Evolutionary conservation across 2,329 filamentous ascomycete species (phyloP).

Genomic region (Neofusicoccum kwambonambiense): DNA sequence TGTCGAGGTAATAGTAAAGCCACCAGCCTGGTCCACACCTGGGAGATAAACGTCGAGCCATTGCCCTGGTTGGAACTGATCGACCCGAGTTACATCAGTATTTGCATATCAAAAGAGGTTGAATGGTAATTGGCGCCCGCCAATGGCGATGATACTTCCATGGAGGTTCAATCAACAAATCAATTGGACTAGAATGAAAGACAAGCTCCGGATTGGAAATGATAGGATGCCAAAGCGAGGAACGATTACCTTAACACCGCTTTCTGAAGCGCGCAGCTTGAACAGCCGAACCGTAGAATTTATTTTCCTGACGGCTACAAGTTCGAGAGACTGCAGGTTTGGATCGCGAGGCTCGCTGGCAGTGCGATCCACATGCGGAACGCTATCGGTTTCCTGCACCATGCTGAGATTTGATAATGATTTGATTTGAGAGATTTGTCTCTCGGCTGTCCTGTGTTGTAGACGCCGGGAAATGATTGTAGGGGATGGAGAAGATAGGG

Average conservation of each 20-base stretch:
- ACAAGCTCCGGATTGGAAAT: background rate
- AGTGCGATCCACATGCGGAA: slow-evolving; percentile 67
- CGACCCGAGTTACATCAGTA: background rate
- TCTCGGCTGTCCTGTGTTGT: background rate
- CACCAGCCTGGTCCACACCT: slow-evolving; percentile 66
- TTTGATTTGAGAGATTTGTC: too few relatives aligned
- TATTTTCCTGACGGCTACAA: slow-evolving; percentile 62
- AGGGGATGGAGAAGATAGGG: background rate
- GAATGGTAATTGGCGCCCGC: too few relatives aligned
- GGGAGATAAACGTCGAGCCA: slow-evolving; percentile 85
- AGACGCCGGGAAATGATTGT: background rate
- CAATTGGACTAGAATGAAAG: too few relatives aligned
- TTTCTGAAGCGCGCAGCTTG: slow-evolving; percentile 56
- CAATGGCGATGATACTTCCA: too few relatives aligned
- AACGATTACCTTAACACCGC: slow-evolving; percentile 48
- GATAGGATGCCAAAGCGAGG: slow-evolving; percentile 23
- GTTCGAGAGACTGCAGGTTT: slow-evolving; percentile 61
- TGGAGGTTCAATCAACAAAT: too few relatives aligned
- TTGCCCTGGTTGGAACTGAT: slow-evolving; percentile 75
- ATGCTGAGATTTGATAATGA: background rate
- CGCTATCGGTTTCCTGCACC: background rate
- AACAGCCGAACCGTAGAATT: slow-evolving; percentile 70
- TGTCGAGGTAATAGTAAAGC: slow-evolving; percentile 83
- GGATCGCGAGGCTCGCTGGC: slow-evolving; percentile 69
- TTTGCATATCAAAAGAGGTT: background rate